phyloP scores from a whole-genome alignment of 192 early-diverging fungal species.

The Backusella liffmaniae region DNA sequence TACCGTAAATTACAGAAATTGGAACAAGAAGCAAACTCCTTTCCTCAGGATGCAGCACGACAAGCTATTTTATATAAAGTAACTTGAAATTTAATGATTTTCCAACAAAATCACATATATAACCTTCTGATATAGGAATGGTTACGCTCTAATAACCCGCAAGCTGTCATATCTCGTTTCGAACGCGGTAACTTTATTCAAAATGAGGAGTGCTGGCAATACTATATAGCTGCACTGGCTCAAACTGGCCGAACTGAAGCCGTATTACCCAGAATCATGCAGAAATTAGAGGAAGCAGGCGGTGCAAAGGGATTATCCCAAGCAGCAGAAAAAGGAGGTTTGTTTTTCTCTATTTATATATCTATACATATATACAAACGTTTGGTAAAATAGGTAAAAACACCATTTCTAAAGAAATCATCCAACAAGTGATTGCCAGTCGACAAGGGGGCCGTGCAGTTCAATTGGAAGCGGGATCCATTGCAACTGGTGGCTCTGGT shows the following conservation, averaged over 20 bases:
- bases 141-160: slow-evolving; percentile 48
- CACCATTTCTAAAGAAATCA: slow-evolving; percentile 16
- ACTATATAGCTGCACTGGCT: slow-evolving; percentile 53
- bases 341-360: background rate
- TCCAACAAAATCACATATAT: background rate
- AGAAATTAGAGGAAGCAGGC: slow-evolving; percentile 44
- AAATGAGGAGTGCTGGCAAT: slow-evolving; percentile 54
- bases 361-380: too few relatives aligned
- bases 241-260: slow-evolving; percentile 50
- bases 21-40: slow-evolving; percentile 54
- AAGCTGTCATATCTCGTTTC: slow-evolving; percentile 51
- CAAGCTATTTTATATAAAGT: slow-evolving; percentile 60
- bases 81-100: background rate
- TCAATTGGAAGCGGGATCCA: slow-evolving; percentile 33
- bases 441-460: slow-evolving; percentile 21
- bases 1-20: slow-evolving; percentile 35
- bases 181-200: slow-evolving; percentile 52
- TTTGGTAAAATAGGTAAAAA: background rate
- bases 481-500: slow-evolving; percentile 37
- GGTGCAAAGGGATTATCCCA: slow-evolving; percentile 7
- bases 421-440: slow-evolving; percentile 32
- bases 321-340: slow-evolving; percentile 12
- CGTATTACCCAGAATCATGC: slow-evolving; percentile 53
- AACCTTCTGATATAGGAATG: slow-evolving; percentile 43
- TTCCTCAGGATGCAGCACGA: slow-evolving; percentile 44